These are phyloP conservation scores for Casaregolazyma lundiana DNA, from an alignment of 1,139 yeast genomes.

Conservation along the genomic window DNA sequence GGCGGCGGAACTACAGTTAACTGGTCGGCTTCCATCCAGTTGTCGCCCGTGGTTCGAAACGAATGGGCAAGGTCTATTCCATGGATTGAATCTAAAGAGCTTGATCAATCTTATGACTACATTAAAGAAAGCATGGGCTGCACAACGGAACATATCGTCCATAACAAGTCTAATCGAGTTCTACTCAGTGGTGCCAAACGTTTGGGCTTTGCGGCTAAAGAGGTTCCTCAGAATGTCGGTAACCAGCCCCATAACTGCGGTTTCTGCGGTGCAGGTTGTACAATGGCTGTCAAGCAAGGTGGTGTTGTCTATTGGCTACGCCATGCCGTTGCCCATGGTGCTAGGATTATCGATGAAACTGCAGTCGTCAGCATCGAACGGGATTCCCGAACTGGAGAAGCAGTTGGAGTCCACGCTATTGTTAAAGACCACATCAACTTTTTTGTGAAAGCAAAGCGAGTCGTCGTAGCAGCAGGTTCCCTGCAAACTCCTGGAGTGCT, in stretches of 20 bases:
- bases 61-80: slow-evolving; percentile 50
- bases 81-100: slow-evolving; percentile 45
- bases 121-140: slow-evolving; percentile 54
- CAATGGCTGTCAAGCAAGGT: slow-evolving; percentile 53
- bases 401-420: slow-evolving; percentile 33
- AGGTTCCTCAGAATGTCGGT: slow-evolving; percentile 50
- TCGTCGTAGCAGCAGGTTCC: slow-evolving; percentile 49
- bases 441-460: slow-evolving; percentile 29
- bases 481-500: slow-evolving; percentile 50
- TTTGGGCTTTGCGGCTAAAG: slow-evolving; percentile 44
- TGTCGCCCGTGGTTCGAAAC: slow-evolving; percentile 51
- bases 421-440: slow-evolving; percentile 30
- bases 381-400: slow-evolving; percentile 43
- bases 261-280: slow-evolving; percentile 51
- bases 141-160: slow-evolving; percentile 38
- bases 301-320: slow-evolving; percentile 50
- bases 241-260: slow-evolving; percentile 50
- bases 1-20: slow-evolving; percentile 62
- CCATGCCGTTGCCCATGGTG: slow-evolving; percentile 48
- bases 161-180: slow-evolving; percentile 46
- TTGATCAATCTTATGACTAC: slow-evolving; percentile 46
- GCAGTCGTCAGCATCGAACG: slow-evolving; percentile 42
- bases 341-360: slow-evolving; percentile 47
- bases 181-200: slow-evolving; percentile 46
- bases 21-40: slow-evolving; percentile 56